Evolutionary conservation across 441 rosid species (phyloP).

Genomic region (Bruguiera hainesii): DNA sequence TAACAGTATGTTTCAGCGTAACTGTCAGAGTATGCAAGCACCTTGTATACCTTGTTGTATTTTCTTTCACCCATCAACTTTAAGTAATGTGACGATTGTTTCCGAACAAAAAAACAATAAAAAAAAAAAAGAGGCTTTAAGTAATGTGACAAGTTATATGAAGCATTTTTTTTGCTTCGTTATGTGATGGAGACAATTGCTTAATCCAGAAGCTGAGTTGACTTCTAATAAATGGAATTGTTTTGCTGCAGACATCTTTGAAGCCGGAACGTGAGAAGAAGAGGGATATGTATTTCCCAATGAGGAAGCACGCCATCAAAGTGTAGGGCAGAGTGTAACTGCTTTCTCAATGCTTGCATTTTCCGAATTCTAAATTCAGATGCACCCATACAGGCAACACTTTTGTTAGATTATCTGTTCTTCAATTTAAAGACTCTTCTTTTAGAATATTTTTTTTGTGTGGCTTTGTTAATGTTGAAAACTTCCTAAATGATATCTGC

Average conservation of each 20-base stretch:
- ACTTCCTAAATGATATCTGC: background rate
- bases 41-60: too few relatives aligned
- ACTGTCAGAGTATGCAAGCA: too few relatives aligned
- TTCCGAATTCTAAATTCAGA: background rate
- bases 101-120: too few relatives aligned
- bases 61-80: too few relatives aligned
- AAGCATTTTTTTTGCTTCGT: too few relatives aligned
- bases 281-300: slow-evolving; percentile 27
- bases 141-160: too few relatives aligned
- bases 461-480: background rate
- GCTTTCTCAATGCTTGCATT: background rate
- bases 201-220: background rate
- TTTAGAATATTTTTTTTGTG: background rate
- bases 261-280: slow-evolving; percentile 32
- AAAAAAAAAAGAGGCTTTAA: too few relatives aligned
- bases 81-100: too few relatives aligned
- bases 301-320: slow-evolving; percentile 28
- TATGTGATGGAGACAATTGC: background rate
- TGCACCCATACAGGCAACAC: background rate
- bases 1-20: too few relatives aligned
- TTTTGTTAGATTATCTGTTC: background rate
- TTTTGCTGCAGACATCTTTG: slow-evolving; percentile 20
- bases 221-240: background rate
- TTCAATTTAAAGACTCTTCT: background rate
- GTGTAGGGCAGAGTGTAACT: slow-evolving; percentile 4